Conservation (phyloP, 305 asterid genomes). For the Fraxinus platypoda region DNA sequence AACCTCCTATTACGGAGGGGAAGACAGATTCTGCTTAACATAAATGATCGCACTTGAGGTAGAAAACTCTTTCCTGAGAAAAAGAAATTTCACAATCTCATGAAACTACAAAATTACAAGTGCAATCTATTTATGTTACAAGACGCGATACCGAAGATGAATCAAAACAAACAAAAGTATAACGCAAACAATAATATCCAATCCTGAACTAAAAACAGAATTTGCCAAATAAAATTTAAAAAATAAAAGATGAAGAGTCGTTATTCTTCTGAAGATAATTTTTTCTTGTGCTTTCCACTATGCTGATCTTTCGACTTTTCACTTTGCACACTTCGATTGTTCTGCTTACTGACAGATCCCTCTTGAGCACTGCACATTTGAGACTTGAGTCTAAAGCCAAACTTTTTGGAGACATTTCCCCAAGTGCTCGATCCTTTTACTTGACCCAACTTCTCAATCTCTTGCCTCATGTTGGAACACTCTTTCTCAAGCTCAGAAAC, state of each 20-base stretch:
- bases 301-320: slow-evolving; percentile 49
- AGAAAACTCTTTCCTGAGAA: no score
- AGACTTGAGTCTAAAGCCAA: slow-evolving; percentile 76
- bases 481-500: slow-evolving; percentile 92
- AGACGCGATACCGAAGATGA: not conserved
- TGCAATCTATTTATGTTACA: no score
- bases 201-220: slow-evolving; percentile 1
- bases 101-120: no score
- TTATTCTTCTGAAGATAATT: slow-evolving; percentile 37
- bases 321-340: slow-evolving; percentile 31
- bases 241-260: slow-evolving; percentile 12
- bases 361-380: slow-evolving; percentile 97
- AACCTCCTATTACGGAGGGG: no score
- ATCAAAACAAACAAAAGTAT: not conserved
- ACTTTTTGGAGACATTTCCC: slow-evolving; percentile 71
- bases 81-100: no score
- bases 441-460: slow-evolving; percentile 75
- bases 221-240: slow-evolving; percentile 2
- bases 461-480: slow-evolving; percentile 81
- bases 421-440: slow-evolving; percentile 57
- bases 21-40: no score
- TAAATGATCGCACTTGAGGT: no score
- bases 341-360: slow-evolving; percentile 78
- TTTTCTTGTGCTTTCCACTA: slow-evolving; percentile 55
- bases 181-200: not conserved